Percentiles rank a stretch among this genome's conserved stretches.
phyloP scores from a whole-genome alignment of 169 alveolate species.

The Eimeria falciformis region DNA sequence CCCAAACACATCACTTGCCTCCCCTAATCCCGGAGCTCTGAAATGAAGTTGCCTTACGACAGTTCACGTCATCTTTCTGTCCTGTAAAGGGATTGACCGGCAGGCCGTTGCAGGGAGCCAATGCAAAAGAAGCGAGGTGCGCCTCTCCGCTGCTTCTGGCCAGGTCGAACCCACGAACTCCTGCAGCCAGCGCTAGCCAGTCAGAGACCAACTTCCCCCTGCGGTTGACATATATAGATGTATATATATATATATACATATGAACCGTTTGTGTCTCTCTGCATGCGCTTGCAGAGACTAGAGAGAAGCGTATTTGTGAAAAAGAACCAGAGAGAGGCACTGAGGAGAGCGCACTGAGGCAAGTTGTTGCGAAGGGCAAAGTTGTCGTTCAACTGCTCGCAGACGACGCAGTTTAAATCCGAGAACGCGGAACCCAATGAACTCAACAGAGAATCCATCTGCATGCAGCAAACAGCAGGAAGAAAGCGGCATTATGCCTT shows the following conservation, averaged over 20 bases:
- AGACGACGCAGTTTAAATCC: neutral
- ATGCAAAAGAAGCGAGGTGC: neutral
- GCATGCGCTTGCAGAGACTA: too few relatives aligned
- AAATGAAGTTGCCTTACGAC: neutral
- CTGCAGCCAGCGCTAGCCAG: neutral
- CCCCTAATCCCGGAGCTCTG: too few relatives aligned
- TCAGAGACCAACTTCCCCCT: neutral
- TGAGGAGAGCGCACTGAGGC: neutral
- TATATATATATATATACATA: too few relatives aligned
- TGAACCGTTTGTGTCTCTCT: too few relatives aligned
- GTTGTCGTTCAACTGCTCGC: neutral
- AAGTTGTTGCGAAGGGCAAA: neutral
- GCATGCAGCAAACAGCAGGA: too few relatives aligned
- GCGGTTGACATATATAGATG: neutral
- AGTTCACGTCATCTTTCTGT: neutral
- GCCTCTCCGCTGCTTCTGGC: neutral
- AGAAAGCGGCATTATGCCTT: too few relatives aligned
- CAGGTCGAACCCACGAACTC: neutral
- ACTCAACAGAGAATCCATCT: neutral
- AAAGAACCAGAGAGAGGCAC: too few relatives aligned
- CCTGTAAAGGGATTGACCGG: neutral
- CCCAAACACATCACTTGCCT: neutral
- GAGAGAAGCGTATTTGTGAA: too few relatives aligned
- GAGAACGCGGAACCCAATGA: neutral
- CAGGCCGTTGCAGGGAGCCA: neutral